Conservation (phyloP, 1,284 basidiomycete genomes). For the Sporisorium exsertum region DNA sequence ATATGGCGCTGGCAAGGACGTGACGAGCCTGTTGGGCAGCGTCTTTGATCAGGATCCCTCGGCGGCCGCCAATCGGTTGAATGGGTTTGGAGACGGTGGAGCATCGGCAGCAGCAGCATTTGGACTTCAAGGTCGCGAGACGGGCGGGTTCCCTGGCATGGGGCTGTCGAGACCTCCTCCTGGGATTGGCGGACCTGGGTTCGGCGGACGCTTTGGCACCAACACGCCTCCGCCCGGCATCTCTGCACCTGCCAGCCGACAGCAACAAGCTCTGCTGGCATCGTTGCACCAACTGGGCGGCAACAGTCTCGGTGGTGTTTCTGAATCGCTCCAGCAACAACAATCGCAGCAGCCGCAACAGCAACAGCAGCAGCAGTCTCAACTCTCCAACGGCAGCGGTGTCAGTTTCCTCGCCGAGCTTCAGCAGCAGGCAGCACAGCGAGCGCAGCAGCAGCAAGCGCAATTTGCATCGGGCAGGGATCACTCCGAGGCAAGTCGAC, state of each 20-base stretch:
- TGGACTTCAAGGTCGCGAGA: conserved; percentile 35
- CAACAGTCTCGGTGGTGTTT: conserved; percentile 11
- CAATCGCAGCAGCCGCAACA: conserved; percentile 21
- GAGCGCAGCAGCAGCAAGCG: conserved; percentile 48
- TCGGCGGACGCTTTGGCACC: conserved; percentile 42
- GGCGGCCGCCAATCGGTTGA: conserved; percentile 12
- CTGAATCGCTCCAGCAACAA: conserved; percentile 38
- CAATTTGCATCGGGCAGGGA: conserved; percentile 31
- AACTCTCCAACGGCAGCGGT: conserved; percentile 36
- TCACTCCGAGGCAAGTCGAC: conserved; percentile 23
- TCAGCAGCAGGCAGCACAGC: conserved; percentile 47
- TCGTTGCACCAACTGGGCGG: conserved; percentile 48
- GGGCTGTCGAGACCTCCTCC: conserved; percentile 39
- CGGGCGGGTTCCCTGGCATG: conserved; percentile 36
- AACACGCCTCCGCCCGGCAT: conserved; percentile 48
- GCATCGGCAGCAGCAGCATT: conserved; percentile 34
- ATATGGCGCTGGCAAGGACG: conserved; percentile 43
- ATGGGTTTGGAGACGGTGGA: conserved; percentile 33
- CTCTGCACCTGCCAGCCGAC: conserved; percentile 40
- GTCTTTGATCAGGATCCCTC: conserved; percentile 53
- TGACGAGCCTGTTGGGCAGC: conserved; percentile 51
- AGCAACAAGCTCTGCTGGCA: conserved; percentile 53
- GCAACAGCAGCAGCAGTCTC: conserved; percentile 15
- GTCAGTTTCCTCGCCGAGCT: conserved; percentile 46
- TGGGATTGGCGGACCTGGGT: conserved; percentile 44